These are phyloP conservation scores for Megacollybia marginata DNA, from an alignment of 768 basidiomycete genomes.

Conservation along the genomic window DNA sequence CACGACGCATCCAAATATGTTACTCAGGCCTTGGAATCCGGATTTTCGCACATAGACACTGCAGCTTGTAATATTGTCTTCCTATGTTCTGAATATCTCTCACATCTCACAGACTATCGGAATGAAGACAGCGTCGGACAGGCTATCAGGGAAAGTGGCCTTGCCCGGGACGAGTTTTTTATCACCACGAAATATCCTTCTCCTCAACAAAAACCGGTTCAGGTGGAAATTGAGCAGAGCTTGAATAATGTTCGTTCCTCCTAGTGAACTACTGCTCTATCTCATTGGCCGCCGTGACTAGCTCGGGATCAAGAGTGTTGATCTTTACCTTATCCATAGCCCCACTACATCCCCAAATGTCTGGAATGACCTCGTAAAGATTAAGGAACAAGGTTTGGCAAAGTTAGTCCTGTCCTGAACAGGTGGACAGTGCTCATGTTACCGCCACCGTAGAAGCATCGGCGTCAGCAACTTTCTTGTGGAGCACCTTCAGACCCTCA, in stretches of 20 bases:
- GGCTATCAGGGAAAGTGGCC: constrained; percentile 39
- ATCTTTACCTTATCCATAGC: constrained; percentile 64
- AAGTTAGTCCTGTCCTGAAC: background rate
- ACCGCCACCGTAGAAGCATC: constrained; percentile 42
- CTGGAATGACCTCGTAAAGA: background rate
- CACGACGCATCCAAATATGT: constrained; percentile 48
- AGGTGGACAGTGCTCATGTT: background rate
- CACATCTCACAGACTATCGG: constrained; percentile 23
- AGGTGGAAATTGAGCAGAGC: constrained; percentile 34
- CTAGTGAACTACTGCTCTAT: too few species aligned
- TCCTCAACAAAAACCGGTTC: constrained; percentile 22
- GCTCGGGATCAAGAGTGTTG: constrained; percentile 44
- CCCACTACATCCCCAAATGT: too few species aligned
- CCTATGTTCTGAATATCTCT: background rate
- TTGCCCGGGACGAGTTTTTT: constrained; percentile 36
- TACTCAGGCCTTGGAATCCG: constrained; percentile 48
- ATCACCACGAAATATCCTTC: constrained; percentile 49
- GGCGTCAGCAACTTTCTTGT: constrained; percentile 67
- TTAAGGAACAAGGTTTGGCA: background rate
- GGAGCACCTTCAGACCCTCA: constrained; percentile 40
- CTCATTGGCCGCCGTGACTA: background rate
- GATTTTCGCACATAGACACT: constrained; percentile 60
- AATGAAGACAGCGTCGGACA: constrained; percentile 25
- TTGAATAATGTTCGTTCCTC: constrained; percentile 33
- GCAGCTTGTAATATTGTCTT: constrained; percentile 36